Evolutionary conservation across 2,329 filamentous ascomycete genomes (phyloP).

Genomic region (Talaromyces rugulosus): DNA sequence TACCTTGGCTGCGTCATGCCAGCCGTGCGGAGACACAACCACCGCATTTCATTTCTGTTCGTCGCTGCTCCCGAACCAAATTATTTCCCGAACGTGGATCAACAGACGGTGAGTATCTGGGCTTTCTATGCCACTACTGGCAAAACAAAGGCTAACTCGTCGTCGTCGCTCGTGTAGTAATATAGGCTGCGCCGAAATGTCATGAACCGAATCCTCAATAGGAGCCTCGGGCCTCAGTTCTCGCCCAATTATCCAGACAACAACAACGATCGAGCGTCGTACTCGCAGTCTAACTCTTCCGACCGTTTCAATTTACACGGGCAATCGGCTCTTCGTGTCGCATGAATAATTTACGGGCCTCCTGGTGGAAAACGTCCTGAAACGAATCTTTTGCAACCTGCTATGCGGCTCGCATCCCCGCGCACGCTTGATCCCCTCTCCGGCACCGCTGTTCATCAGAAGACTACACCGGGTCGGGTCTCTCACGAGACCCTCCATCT

Average conservation of each 20-base stretch:
- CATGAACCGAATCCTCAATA: constrained; percentile 8
- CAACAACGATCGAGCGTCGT: constrained; percentile 1
- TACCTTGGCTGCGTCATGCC: neutral
- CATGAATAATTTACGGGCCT: neutral
- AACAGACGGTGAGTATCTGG: neutral
- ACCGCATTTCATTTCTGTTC: neutral
- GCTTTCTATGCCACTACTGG: neutral
- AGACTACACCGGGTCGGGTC: neutral
- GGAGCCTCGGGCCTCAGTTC: constrained; percentile 9
- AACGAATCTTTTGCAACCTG: constrained; percentile 12
- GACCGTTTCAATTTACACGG: neutral
- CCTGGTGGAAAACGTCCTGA: neutral
- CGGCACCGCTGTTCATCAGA: constrained; percentile 2
- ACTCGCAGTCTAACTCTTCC: neutral
- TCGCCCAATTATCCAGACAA: constrained; percentile 9
- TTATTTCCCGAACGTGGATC: neutral
- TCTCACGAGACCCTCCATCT: neutral
- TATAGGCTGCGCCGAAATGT: constrained; percentile 1
- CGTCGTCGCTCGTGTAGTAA: neutral
- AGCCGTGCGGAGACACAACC: neutral
- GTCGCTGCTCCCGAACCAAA: neutral
- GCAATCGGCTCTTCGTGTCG: neutral
- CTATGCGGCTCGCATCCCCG: constrained; percentile 19
- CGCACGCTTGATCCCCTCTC: constrained; percentile 15
- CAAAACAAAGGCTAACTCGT: neutral